Evolutionary conservation across 2,329 filamentous ascomycete species (phyloP).

Genomic region (Lecanicillium sp.): DNA sequence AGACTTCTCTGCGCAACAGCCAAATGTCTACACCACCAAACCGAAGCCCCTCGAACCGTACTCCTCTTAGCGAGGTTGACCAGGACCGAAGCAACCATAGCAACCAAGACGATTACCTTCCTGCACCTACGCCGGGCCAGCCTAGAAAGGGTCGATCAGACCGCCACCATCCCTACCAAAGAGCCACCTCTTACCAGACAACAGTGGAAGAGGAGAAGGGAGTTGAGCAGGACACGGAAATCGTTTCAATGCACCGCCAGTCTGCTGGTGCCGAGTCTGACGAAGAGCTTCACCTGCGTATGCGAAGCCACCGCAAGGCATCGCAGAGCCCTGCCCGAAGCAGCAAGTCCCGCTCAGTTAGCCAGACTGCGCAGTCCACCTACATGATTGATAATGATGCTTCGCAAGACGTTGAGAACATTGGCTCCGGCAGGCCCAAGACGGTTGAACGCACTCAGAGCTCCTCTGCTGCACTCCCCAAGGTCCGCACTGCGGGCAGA

Average conservation of each 20-base stretch:
- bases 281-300: slow-evolving; percentile 72
- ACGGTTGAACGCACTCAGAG: slow-evolving; percentile 47
- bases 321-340: slow-evolving; percentile 53
- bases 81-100: slow-evolving; percentile 62
- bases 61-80: slow-evolving; percentile 90
- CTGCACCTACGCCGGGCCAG: slow-evolving; percentile 90
- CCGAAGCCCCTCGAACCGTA: slow-evolving; percentile 63
- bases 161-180: slow-evolving; percentile 64
- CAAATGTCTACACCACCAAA: slow-evolving; percentile 81
- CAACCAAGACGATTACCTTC: slow-evolving; percentile 82
- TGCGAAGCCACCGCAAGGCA: slow-evolving; percentile 58
- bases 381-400: slow-evolving; percentile 58
- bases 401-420: slow-evolving; percentile 64
- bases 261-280: slow-evolving; percentile 64
- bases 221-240: slow-evolving; percentile 50
- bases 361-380: slow-evolving; percentile 66
- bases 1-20: slow-evolving; percentile 49
- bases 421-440: slow-evolving; percentile 52
- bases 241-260: slow-evolving; percentile 51
- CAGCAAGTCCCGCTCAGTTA: slow-evolving; percentile 61
- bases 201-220: slow-evolving; percentile 42
- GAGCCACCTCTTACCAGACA: slow-evolving; percentile 39
- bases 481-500: slow-evolving; percentile 53
- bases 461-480: slow-evolving; percentile 49
- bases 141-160: slow-evolving; percentile 80